Evolutionary conservation across 2,329 filamentous ascomycete species (phyloP), one percentile per base, ranked within the genome.

Genomic region (Lomentospora prolificans): DNA sequence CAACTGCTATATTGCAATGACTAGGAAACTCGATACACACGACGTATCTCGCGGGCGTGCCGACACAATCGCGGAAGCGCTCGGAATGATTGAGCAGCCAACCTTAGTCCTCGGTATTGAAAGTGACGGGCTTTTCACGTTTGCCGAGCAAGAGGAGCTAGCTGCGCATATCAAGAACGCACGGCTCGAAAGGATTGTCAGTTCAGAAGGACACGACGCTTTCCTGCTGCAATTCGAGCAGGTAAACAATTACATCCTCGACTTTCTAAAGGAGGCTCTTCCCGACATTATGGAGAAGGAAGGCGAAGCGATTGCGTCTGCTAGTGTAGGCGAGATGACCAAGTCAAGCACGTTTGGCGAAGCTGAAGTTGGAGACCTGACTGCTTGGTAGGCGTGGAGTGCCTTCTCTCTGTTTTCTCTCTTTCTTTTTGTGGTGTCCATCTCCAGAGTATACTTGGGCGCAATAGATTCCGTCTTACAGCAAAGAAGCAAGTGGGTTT

Each of bases 1-100:
- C 64, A 99, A 99, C 70, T 99, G 94, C 74, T 99, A 99, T 74
- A 97, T 99, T 63, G 91, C 94, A 62, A 96, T 99, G 70, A 97
- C 94, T 3, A 87, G 94, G 64, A 99, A 99, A 71, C 81, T 99
- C 14, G 94, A 99, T 68, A 97, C 94, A 0, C 94, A 99, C 70
- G 94, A 99, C 67, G 84, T 99, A 25, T 95, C 90, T 12, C 82
- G 91, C 44, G 82, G 85, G 66, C 86, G 92, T 4, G 73, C 82
- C n/a, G 63, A 72, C 41, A 75, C 79, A 25, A 84, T 95, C 30
- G 78, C 81, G 25, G 83, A 89, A 58, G 92, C 92, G 0, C 77
- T 99, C 3, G 82, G 81, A 0, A 72, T 89, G 66, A 94, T 99
- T 57, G 76, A 91, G 66, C 94, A 99, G 70, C 94, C 94, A 1